Percentiles rank a stretch among this genome's conserved stretches.
Conservation (phyloP, 1,284 basidiomycete species). For the Cryptococcus jaspeensis region DNA sequence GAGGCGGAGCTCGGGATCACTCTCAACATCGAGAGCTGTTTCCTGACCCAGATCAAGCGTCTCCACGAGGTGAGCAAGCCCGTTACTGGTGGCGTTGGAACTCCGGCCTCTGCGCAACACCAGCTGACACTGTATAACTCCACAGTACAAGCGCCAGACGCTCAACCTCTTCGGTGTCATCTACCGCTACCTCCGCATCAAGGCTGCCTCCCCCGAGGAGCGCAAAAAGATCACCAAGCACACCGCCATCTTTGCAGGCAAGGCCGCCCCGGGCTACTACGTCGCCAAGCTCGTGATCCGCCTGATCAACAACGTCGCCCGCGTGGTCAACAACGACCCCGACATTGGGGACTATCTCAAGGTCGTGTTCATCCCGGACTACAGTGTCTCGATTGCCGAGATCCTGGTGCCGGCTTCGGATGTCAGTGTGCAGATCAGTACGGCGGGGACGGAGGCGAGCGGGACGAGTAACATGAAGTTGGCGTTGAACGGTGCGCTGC, state of each 20-base stretch:
- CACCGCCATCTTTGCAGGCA: constrained; percentile 73
- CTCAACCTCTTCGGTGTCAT: constrained; percentile 65
- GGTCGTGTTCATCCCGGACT: constrained; percentile 77
- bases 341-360: constrained; percentile 80
- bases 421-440: constrained; percentile 89
- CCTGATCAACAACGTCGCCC: constrained; percentile 82
- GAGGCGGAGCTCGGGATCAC: constrained; percentile 67
- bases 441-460: constrained; percentile 78
- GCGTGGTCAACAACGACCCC: constrained; percentile 78
- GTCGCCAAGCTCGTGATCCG: constrained; percentile 70
- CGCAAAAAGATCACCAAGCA: constrained; percentile 71
- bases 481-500: constrained; percentile 71
- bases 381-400: constrained; percentile 78
- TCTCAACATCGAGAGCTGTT: constrained; percentile 72
- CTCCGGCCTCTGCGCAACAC: background rate
- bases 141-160: constrained; percentile 71
- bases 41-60: constrained; percentile 89
- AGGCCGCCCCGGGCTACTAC: constrained; percentile 55
- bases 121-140: constrained; percentile 48
- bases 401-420: constrained; percentile 87
- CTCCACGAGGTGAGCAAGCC: constrained; percentile 37
- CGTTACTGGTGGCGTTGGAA: background rate
- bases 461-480: constrained; percentile 79
- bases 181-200: constrained; percentile 78
- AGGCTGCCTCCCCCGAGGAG: constrained; percentile 71